Evolutionary conservation across 768 basidiomycete species (phyloP), one percentile per base, ranked within the genome.

Genomic region (Clitopilus passeckerianus): DNA sequence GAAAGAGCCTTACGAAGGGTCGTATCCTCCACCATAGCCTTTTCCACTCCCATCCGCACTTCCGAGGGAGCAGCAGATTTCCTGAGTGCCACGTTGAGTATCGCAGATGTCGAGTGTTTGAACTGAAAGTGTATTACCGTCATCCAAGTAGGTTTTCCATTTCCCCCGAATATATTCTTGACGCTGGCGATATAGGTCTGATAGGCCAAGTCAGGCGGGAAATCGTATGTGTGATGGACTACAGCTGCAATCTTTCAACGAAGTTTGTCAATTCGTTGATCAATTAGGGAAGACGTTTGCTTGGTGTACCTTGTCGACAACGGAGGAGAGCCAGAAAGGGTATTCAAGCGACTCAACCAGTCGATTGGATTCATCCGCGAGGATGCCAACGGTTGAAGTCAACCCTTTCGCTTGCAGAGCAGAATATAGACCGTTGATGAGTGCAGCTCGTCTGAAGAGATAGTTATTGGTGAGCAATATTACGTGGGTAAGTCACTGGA

Each of bases 191-290:
- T 58, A 35, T 71, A 75, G 3, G 67, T 67, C 0, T 65, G 62
- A 54, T 77, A 77, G 58, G 67, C 69, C 5, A 69, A 59, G 58
- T 77, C 77, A n/a, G 66, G 71, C 2, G 76, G 74, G 64, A 79
- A 80, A 54, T 76, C 75, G 61, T 79, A 80, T n/a, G 76, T 77
- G 60, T 80, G 78, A 56, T 78, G 78, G 12, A 72, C 73, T 24
- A 79, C 62, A 12, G 73, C 77, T 9, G 71, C 70, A 4, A 80
- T 72, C 70, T 73, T 58, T 34, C 24, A 2, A 43, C 18, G 34
- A 30, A 1, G 16, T 50, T 41, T 20, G 18, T 16, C 22, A 41
- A 33, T 20, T 43, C 8, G 1, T 5, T 3, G 12, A 16, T 9
- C 22, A 5, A 50, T 20, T 5, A 50, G 20, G 20, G 37, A 9